Evolutionary conservation across 371 early-diverging fungal species (phyloP).

Genomic region (Quaeritorhiza haematococci): DNA sequence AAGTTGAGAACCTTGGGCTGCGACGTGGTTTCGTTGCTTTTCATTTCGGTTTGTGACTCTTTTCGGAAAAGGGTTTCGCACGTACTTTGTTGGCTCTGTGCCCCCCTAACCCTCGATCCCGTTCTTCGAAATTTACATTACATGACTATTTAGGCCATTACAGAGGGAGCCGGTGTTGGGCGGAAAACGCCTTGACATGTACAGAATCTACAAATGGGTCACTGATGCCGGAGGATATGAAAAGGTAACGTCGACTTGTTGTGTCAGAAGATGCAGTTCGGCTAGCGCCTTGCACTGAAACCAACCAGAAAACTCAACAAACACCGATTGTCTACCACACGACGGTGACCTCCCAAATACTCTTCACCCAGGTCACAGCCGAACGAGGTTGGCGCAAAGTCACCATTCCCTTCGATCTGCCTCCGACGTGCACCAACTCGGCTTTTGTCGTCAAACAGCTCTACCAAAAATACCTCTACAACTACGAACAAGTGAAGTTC

Average conservation of each 20-base stretch:
- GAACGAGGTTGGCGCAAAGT: constrained; percentile 78
- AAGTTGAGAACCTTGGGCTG: background rate
- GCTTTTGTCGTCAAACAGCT: constrained; percentile 74
- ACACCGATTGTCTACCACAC: background rate
- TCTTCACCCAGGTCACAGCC: constrained; percentile 53
- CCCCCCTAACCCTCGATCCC: too few species aligned
- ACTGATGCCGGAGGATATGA: constrained; percentile 72
- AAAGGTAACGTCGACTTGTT: too few species aligned
- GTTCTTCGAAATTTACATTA: background rate
- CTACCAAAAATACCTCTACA: constrained; percentile 62
- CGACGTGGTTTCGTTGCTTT: background rate
- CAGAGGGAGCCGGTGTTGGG: constrained; percentile 77
- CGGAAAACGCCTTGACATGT: constrained; percentile 70
- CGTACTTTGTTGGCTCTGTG: background rate
- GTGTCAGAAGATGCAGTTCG: background rate
- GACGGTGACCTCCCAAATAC: background rate
- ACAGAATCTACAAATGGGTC: constrained; percentile 65
- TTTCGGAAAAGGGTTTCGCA: background rate
- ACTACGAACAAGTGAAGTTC: constrained; percentile 49
- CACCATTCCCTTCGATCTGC: constrained; percentile 70
- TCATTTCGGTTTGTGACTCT: background rate
- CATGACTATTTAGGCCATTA: constrained; percentile 39
- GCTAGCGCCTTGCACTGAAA: background rate
- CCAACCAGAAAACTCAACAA: background rate
- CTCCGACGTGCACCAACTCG: constrained; percentile 78